A percentile compares a stretch with the other conserved stretches of the same genome.
Conservation (phyloP, 495 filamentous ascomycete genomes). For the Talaromyces wortmannii region DNA sequence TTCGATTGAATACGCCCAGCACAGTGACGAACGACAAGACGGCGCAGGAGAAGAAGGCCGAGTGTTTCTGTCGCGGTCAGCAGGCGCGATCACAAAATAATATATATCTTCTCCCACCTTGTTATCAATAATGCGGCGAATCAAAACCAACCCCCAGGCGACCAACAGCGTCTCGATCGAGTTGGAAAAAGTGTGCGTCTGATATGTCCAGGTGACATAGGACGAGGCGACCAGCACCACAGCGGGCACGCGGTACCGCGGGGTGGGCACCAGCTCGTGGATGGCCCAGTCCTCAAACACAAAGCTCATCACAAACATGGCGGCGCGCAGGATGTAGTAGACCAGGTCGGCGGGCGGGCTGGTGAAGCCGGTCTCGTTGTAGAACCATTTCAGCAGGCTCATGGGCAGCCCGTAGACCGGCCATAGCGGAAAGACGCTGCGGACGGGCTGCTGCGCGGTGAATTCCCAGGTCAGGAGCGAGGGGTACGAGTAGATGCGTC, state of each 20-base stretch:
- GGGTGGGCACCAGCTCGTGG: slow-evolving; percentile 76
- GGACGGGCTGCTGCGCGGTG: slow-evolving; percentile 73
- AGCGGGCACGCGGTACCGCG: slow-evolving; percentile 62
- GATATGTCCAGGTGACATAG: slow-evolving; percentile 98
- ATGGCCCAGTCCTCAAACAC: slow-evolving; percentile 97
- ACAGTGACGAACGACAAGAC: slow-evolving; percentile 75
- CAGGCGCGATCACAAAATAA: neutral
- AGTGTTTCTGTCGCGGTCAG: slow-evolving; percentile 47
- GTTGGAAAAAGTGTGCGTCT: slow-evolving; percentile 98
- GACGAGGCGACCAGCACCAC: slow-evolving; percentile 83
- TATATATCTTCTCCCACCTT: slow-evolving; percentile 44
- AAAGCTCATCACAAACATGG: slow-evolving; percentile 93
- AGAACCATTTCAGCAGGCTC: slow-evolving; percentile 83
- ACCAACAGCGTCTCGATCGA: slow-evolving; percentile 90
- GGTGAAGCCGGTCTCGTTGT: slow-evolving; percentile 50
- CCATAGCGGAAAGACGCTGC: slow-evolving; percentile 96
- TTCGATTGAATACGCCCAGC: slow-evolving; percentile 87
- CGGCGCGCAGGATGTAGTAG: slow-evolving; percentile 77
- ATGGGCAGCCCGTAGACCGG: slow-evolving; percentile 87
- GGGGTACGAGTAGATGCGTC: slow-evolving; percentile 82
- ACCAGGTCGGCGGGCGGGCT: slow-evolving; percentile 62
- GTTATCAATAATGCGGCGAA: slow-evolving; percentile 71
- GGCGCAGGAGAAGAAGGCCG: slow-evolving; percentile 65
- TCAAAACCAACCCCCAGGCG: slow-evolving; percentile 83
- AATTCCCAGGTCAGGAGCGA: slow-evolving; percentile 92